These are phyloP conservation scores for Hypoxylon sp. DNA, from an alignment of 2,329 filamentous ascomycete species.

Conservation along the genomic window DNA sequence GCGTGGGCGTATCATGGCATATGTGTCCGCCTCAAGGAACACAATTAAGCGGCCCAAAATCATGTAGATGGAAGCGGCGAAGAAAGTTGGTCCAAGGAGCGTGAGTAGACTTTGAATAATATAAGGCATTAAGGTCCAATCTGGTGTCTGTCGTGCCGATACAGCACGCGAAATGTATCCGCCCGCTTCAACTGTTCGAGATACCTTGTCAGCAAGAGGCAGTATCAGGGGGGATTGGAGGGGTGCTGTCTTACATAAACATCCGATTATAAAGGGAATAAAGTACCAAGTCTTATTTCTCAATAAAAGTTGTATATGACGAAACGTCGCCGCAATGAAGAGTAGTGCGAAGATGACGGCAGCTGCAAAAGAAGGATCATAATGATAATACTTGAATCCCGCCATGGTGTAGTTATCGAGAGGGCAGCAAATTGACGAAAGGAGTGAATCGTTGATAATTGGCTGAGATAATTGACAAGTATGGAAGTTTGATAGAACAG, in stretches of 20 bases:
- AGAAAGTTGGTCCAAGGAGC: slow-evolving; percentile 53
- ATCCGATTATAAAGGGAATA: slow-evolving; percentile 60
- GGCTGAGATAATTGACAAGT: too few relatives aligned
- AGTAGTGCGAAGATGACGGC: slow-evolving; percentile 53
- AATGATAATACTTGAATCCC: slow-evolving; percentile 53
- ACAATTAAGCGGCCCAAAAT: slow-evolving; percentile 52
- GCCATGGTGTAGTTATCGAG: too few relatives aligned
- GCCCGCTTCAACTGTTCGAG: slow-evolving; percentile 55
- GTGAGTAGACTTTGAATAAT: slow-evolving; percentile 53
- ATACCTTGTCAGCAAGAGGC: not conserved
- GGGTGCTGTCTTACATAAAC: slow-evolving; percentile 51
- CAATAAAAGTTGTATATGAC: slow-evolving; percentile 51
- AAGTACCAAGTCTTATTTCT: slow-evolving; percentile 58
- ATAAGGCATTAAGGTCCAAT: slow-evolving; percentile 50
- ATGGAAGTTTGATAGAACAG: too few relatives aligned
- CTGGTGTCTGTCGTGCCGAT: slow-evolving; percentile 50
- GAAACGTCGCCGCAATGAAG: slow-evolving; percentile 49
- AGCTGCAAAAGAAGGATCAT: slow-evolving; percentile 53
- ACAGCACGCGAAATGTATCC: slow-evolving; percentile 61
- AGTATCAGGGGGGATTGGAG: not conserved
- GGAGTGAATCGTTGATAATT: too few relatives aligned
- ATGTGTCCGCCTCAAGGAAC: slow-evolving; percentile 50
- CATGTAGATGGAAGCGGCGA: slow-evolving; percentile 58
- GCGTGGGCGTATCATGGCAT: slow-evolving; percentile 52
- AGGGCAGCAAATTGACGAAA: too few relatives aligned